These are phyloP conservation scores for Hemisphaericaspora nanyangensis DNA, from an alignment of 805 yeast genomes.

Conservation along the genomic window DNA sequence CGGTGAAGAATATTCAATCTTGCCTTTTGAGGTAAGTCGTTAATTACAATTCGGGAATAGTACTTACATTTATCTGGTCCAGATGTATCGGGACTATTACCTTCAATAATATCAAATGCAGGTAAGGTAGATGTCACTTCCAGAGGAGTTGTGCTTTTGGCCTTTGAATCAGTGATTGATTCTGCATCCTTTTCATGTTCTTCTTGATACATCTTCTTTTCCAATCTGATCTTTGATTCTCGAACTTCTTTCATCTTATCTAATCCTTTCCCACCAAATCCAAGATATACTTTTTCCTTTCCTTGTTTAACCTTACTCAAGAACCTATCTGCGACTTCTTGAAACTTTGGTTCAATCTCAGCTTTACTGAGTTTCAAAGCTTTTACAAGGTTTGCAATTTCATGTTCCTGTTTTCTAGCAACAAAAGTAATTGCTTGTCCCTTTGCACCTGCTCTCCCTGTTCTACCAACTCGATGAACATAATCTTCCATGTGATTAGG, in stretches of 20 bases:
- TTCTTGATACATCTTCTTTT: slow-evolving; percentile 35
- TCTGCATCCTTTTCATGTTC: slow-evolving; percentile 14
- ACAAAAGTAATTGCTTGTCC: slow-evolving; percentile 68
- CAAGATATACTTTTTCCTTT: slow-evolving; percentile 59
- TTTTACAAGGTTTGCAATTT: slow-evolving; percentile 64
- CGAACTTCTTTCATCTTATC: slow-evolving; percentile 68
- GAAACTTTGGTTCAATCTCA: slow-evolving; percentile 43
- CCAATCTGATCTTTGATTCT: slow-evolving; percentile 45
- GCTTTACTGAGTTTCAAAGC: slow-evolving; percentile 59
- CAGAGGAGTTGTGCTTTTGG: slow-evolving; percentile 2
- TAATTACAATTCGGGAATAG: slow-evolving; percentile 70
- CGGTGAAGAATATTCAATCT: slow-evolving; percentile 76
- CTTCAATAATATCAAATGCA: slow-evolving; percentile 47
- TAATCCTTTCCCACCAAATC: slow-evolving; percentile 92
- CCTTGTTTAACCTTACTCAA: slow-evolving; percentile 62
- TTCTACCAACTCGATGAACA: slow-evolving; percentile 92
- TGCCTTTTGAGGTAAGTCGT: slow-evolving; percentile 79
- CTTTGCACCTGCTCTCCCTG: slow-evolving; percentile 83
- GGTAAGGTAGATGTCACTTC: slow-evolving; percentile 27
- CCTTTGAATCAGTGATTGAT: background rate
- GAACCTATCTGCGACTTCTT: slow-evolving; percentile 51
- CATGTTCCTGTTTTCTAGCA: slow-evolving; percentile 54
- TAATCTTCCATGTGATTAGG: slow-evolving; percentile 93
- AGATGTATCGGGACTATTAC: slow-evolving; percentile 49
- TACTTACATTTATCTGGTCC: slow-evolving; percentile 54